Evolutionary conservation across 352 stramenopile species (phyloP), one percentile per base, ranked within the genome.

Genomic region (Globisporangium lucens): DNA sequence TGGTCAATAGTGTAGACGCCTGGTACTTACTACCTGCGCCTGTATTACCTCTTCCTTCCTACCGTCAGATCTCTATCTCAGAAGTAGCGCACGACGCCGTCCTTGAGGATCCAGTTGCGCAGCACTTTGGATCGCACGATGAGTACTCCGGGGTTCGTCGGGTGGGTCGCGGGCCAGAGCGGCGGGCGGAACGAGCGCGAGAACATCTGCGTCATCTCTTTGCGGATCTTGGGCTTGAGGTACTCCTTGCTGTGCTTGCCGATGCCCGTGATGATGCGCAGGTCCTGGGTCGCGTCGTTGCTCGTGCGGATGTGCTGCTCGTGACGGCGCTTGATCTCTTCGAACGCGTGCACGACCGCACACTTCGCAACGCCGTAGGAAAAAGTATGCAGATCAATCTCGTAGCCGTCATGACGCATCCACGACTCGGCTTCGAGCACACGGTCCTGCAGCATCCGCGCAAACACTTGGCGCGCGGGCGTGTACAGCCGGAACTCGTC

Each of bases 191-290:
- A 82, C 38, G 74, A 82, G 27, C 79, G 81, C 8, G 77, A 71
- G 33, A 93, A 73, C 56, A 93, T 71, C 10, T 83, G 65, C 17
- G 63, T 72, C 30, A 93, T 77, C 56, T 89, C 81, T 29, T 79
- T 72, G 33, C 70, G 76, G 41, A 93, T 67, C 41, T 87, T 78
- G 8, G 85, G 81, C 62, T 85, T 79, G 72, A 91, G 74, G 60
- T 79, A 90, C 59, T 72, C 66, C 17, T 84, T 77, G 46, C 85
- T 91, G 66, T 80, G 79, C 46, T 76, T 84, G 15, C 85, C 85
- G 22, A 90, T 71, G n/a, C 85, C 85, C 30, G 81, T 89, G 65
- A 93, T 89, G 56, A 93, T 87, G 17, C 82, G 84, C 56, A 93
- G 65, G 51, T 91, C 79, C 65, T 83, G 57, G 15, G 59, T 63